Base-by-base conservation (phyloP, 2,329 filamentous ascomycete species). In the Ascosphaera apis region DNA sequence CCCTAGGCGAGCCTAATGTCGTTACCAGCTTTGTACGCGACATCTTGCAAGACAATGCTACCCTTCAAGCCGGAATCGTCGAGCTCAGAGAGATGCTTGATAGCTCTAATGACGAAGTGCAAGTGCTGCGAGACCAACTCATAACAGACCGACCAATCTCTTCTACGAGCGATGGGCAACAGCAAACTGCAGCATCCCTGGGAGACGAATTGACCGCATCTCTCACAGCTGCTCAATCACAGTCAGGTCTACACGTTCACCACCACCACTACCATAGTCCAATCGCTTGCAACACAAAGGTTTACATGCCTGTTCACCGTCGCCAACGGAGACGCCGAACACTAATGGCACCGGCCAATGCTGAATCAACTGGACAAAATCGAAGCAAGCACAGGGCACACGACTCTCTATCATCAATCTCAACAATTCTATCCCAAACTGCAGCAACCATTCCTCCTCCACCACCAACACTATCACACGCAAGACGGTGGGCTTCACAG, bases 21-120 rank as follows among this genome's bases (percentile, higher is more conserved):
- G 81, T 95, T n/a, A 84, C 81, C 15, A 81, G 91, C 49, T 95
- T 98, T 46, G 88, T 98, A 38, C 82, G 84, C 45, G 88, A 95
- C 52, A 79, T 98, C 38, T 62, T 98, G 13, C 76, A 91, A 48
- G 88, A 98, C 53, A 98, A 98, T 49, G 82, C 84, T 7, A 92
- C 82, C 45, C 61, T 98, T 32, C 88, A 98, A 53, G 67, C 88
- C 42, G 83, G 83, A 12, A 91, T 95, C 40, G 71, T 84, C 36
- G 88, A 98, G 57, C 60, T 98, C 34, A 69, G 84, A 13, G 84
- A 92, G 51, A 75, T 98, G 72, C 65, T 98, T 15, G 68, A 82
- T 47, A 83, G 71, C 50, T 92, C 86, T 2, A 91, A 95, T 48
- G 80, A 92, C 47, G 86, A 98, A 55, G 88, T 95, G 2, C 82